Percentiles rank a stretch among this genome's conserved stretches.
Evolutionary conservation across 129 eudicot genomes (phyloP).

Genomic region (Pittosporum tobira): DNA sequence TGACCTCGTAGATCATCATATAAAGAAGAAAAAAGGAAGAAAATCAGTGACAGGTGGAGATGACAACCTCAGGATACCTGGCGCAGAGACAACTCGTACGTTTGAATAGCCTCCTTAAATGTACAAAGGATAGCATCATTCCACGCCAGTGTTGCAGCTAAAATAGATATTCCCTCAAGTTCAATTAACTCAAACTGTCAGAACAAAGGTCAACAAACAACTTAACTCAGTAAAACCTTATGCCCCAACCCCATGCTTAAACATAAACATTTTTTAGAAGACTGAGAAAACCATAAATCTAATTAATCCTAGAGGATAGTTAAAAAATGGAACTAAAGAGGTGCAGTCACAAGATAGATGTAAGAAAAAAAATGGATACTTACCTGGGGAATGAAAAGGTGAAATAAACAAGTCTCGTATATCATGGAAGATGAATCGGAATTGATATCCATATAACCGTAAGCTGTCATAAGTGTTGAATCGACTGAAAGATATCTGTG

Average conservation of each 20-base stretch:
- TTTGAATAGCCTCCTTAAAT: conserved; percentile 49
- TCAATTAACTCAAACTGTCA: conserved; percentile 49
- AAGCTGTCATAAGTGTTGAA: conserved; percentile 43
- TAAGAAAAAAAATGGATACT: conserved; percentile 8
- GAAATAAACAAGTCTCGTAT: conserved; percentile 32
- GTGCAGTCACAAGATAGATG: neutral
- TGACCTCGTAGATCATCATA: neutral
- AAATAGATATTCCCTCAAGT: conserved; percentile 44
- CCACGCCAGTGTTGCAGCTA: conserved; percentile 64
- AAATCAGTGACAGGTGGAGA: conserved; percentile 15
- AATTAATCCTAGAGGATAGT: neutral
- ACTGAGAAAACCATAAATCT: neutral
- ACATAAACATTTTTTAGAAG: neutral
- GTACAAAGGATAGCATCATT: conserved; percentile 32
- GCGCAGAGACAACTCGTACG: conserved; percentile 36
- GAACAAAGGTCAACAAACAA: conserved; percentile 1
- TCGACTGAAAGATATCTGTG: conserved; percentile 45
- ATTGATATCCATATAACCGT: conserved; percentile 50
- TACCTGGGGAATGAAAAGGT: conserved; percentile 71
- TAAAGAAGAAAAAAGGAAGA: neutral
- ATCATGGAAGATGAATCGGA: conserved; percentile 26
- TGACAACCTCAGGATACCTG: conserved; percentile 49
- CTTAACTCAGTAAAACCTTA: conserved; percentile 4
- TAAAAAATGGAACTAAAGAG: neutral
- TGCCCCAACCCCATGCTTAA: conserved; percentile 1